phyloP scores from a whole-genome alignment of 139 green algal genomes.

The Auxenochlorella pyrenoidosa region DNA sequence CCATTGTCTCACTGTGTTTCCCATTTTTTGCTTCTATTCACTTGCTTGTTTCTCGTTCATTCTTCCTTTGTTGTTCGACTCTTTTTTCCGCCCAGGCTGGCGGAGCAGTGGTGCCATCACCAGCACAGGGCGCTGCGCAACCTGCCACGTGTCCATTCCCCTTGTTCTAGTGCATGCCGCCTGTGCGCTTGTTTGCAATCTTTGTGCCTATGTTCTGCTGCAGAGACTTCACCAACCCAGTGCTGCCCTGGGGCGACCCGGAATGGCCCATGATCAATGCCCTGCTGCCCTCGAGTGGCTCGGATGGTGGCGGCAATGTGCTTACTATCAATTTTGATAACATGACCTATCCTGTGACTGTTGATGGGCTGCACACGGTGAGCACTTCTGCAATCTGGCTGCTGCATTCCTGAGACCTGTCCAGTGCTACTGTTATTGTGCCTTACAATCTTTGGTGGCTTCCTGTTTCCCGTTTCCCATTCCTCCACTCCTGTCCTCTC shows the following conservation, averaged over 20 bases:
- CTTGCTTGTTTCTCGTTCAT: no score
- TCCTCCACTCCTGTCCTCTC: background rate
- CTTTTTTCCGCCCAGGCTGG: background rate
- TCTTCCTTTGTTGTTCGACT: no score
- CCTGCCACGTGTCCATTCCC: background rate
- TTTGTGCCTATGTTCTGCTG: background rate
- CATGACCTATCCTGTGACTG: slow-evolving; percentile 65
- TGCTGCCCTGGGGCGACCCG: slow-evolving; percentile 51
- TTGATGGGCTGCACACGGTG: slow-evolving; percentile 78
- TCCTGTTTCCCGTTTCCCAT: background rate
- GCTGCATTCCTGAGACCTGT: background rate
- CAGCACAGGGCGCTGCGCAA: background rate
- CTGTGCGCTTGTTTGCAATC: background rate
- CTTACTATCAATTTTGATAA: slow-evolving; percentile 62
- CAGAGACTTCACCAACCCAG: slow-evolving; percentile 72
- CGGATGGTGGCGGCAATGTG: background rate
- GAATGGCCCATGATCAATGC: background rate
- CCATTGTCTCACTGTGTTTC: no score
- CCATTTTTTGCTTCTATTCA: no score
- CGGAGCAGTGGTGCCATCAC: background rate
- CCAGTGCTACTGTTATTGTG: background rate
- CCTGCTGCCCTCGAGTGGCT: slow-evolving; percentile 2
- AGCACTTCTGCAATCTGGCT: background rate
- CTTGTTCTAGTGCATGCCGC: background rate
- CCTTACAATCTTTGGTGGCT: background rate